These are phyloP conservation scores for Hypoxylon sp. DNA, from an alignment of 2,329 filamentous ascomycete genomes.

Conservation along the genomic window DNA sequence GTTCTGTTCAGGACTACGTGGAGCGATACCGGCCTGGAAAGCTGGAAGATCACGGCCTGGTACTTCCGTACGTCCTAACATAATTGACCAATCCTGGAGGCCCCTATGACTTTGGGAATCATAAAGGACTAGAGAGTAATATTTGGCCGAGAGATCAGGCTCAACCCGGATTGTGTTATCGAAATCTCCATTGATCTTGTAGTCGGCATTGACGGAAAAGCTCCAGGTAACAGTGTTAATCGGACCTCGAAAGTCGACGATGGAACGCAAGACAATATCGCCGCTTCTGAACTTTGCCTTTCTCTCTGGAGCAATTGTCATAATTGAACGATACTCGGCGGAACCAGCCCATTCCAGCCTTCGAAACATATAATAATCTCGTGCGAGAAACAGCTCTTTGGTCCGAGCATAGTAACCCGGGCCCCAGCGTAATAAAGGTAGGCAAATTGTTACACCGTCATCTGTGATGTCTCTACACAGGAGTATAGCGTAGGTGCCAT, in stretches of 20 bases:
- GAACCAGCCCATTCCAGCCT: not conserved
- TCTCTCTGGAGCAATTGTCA: constrained; percentile 1
- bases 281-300: not conserved
- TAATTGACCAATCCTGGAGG: constrained; percentile 3
- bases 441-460: not conserved
- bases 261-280: constrained; percentile 1
- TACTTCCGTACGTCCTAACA: not conserved
- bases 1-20: not conserved
- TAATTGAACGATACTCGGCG: not conserved
- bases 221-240: constrained; percentile 1
- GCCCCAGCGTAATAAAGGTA: not conserved
- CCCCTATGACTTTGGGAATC: not conserved
- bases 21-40: constrained; percentile 4
- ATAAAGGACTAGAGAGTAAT: not conserved
- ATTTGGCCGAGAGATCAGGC: not conserved
- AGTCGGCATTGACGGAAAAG: not conserved
- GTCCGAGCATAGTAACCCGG: constrained; percentile 2
- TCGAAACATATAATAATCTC: not conserved
- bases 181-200: not conserved
- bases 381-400: not conserved
- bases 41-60: not conserved
- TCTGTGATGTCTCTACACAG: not conserved
- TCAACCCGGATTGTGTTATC: not conserved
- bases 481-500: not conserved
- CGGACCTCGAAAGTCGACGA: not conserved